Conservation (phyloP, 1,139 yeast genomes). For the Saccharomycopsis hybrid region DNA sequence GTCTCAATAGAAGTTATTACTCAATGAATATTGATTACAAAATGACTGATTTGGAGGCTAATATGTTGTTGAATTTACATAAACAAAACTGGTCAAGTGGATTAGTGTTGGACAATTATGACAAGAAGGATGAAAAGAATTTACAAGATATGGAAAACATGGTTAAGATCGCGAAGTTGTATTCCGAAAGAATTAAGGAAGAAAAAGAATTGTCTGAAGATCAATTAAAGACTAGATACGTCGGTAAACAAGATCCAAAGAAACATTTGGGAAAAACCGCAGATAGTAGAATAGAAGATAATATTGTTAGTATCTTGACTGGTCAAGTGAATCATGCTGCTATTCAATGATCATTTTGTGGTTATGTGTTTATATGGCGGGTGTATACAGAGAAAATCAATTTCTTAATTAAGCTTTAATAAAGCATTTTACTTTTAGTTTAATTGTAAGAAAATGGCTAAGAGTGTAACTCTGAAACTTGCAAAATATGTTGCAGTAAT, state of each 20-base stretch:
- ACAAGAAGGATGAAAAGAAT: slow-evolving; percentile 71
- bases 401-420: too few relatives aligned
- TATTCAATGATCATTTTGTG: slow-evolving; percentile 40
- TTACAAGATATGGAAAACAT: slow-evolving; percentile 66
- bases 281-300: slow-evolving; percentile 78
- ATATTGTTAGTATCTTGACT: slow-evolving; percentile 78
- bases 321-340: slow-evolving; percentile 87
- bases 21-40: slow-evolving; percentile 92
- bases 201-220: slow-evolving; percentile 86
- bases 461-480: too few relatives aligned
- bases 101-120: slow-evolving; percentile 68
- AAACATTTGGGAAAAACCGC: slow-evolving; percentile 92
- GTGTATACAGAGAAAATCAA: too few relatives aligned
- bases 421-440: too few relatives aligned
- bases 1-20: slow-evolving; percentile 93
- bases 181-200: slow-evolving; percentile 86
- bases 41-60: slow-evolving; percentile 88
- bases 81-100: slow-evolving; percentile 97
- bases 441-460: too few relatives aligned
- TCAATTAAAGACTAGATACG: slow-evolving; percentile 89
- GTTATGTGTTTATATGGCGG: too few relatives aligned
- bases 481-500: too few relatives aligned
- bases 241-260: slow-evolving; percentile 98
- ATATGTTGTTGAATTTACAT: slow-evolving; percentile 89
- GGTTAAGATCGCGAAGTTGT: slow-evolving; percentile 87